phyloP scores from a whole-genome alignment of 78 protist genomes.

The Dictyostelium discoideum region dicty_2.7 NC_007091.3:4896001-4896500 shows the following conservation, averaged over 20 bases:
- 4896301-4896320: conserved; percentile 72
- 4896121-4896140: conserved; percentile 64
- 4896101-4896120: conserved; percentile 34
- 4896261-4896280: conserved; percentile 64
- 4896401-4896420: conserved; percentile 63
- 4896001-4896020: background rate
- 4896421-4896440: conserved; percentile 76
- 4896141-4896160: conserved; percentile 72
- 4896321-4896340: conserved; percentile 66
- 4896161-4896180: conserved; percentile 74
- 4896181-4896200: conserved; percentile 66
- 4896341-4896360: conserved; percentile 67
- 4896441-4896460: conserved; percentile 63
- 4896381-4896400: conserved; percentile 63
- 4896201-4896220: conserved; percentile 71
- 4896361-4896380: conserved; percentile 66
- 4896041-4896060: background rate
- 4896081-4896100: conserved; percentile 68
- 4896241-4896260: conserved; percentile 32
- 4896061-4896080: conserved; percentile 38
- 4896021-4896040: background rate
- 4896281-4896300: conserved; percentile 73
- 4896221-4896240: background rate
- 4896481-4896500: conserved; percentile 35
- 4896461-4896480: conserved; percentile 53